A percentile compares a stretch with the other conserved stretches of the same genome.
Conservation (phyloP, 2,329 filamentous ascomycete genomes). For the Calonectria honghensis region DNA sequence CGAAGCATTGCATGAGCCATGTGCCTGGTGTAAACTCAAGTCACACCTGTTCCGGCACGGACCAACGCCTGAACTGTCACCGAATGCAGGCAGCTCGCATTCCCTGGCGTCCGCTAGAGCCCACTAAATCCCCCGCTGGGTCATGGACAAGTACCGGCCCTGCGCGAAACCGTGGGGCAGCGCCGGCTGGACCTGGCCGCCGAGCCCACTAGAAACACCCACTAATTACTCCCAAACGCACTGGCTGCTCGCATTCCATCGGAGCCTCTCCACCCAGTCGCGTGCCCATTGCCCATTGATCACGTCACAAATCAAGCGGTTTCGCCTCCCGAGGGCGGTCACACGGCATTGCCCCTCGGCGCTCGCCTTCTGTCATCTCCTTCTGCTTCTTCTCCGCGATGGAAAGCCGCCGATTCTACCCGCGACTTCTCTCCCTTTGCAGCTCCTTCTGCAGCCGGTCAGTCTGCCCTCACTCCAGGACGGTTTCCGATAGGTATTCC, state of each 20-base stretch:
- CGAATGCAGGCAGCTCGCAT: conserved; percentile 18
- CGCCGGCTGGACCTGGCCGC: conserved; percentile 17
- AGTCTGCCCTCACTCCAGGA: conserved; percentile 50
- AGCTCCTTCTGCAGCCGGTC: conserved; percentile 49
- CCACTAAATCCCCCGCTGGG: conserved; percentile 30
- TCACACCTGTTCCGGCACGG: conserved; percentile 31
- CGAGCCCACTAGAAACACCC: conserved; percentile 19
- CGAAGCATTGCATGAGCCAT: conserved; percentile 39
- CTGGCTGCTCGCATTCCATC: conserved; percentile 28
- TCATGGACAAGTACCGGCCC: conserved; percentile 37
- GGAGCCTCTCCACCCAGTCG: conserved; percentile 43
- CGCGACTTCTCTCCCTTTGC: conserved; percentile 42
- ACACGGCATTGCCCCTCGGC: conserved; percentile 1
- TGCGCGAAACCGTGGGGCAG: conserved; percentile 45
- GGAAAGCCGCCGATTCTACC: conserved; percentile 47
- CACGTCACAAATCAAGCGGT: conserved; percentile 16
- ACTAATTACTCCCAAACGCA: conserved; percentile 18
- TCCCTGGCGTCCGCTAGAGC: conserved; percentile 24
- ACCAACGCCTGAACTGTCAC: conserved; percentile 29
- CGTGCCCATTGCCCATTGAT: conserved; percentile 41
- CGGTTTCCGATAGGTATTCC: conserved; percentile 54
- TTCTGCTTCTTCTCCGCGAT: conserved; percentile 1
- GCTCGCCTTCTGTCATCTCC: background rate
- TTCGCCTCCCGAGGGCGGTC: conserved; percentile 8
- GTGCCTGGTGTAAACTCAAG: conserved; percentile 38